Evolutionary conservation across 768 basidiomycete genomes (phyloP), one percentile per base, ranked within the genome.

Genomic region (Tulasnella sp.): DNA sequence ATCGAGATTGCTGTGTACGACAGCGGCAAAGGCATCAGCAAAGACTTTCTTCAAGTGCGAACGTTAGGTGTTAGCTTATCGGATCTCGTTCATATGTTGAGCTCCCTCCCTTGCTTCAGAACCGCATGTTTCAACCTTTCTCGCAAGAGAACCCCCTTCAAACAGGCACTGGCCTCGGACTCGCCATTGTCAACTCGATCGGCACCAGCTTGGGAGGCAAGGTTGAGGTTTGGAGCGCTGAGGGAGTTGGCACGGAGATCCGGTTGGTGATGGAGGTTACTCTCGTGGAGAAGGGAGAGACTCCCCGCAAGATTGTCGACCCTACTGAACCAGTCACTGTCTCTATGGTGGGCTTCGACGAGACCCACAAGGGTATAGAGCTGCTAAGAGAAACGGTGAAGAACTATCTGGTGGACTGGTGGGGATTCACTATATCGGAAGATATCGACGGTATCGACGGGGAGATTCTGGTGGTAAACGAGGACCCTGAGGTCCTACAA

Each of bases 41-140:
- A 87, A 65, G 85, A 87, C 60, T 97, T 97, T 71, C 73, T 94
- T 60, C 89, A 91, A 80, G 88, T 85, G 60, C 44, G 60, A 11
- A 25, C 53, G 5, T 50, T 25, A 9, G 30, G 17, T 30, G n/a
- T 22, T 59, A 1, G 3, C 25, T n/a, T 4, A 24, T 44, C 7
- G 29, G 5, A 11, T 30, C 31, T 41, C 27, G 31, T 22, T 56
- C 31, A 3, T 12, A 7, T 9, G 25, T 19, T 44, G 29, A 31
- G 31, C 19, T 55, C 42, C 9, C 51, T 22, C 42, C 34, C 34
- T 49, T 42, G 25, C 21, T 60, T 4, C 64, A 87, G 86, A 92
- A 96, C 65, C 89, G 93, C 72, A 75, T 97, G 4, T 97, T 96
- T 74, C 93, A 94, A 65, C 93, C 93, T 0, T 97, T 97, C 72